Evolutionary conservation across 2,329 filamentous ascomycete genomes (phyloP).

Genomic region (Cercospora janseana): DNA sequence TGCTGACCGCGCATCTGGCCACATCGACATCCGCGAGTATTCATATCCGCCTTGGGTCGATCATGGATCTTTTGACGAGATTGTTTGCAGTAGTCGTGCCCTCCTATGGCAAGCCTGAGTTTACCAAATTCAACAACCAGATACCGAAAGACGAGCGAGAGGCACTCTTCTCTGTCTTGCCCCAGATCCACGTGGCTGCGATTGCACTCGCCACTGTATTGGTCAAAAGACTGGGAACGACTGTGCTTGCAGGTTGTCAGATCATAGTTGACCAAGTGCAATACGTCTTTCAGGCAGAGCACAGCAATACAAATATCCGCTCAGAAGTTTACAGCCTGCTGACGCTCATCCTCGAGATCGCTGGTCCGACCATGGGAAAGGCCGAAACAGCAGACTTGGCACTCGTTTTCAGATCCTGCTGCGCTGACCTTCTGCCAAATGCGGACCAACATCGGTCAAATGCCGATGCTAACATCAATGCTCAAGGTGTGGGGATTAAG

Average conservation of each 20-base stretch:
- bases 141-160: conserved; percentile 79
- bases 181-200: conserved; percentile 70
- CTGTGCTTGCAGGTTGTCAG: conserved; percentile 59
- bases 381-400: conserved; percentile 62
- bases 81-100: conserved; percentile 64
- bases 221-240: conserved; percentile 57
- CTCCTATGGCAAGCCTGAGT: conserved; percentile 43
- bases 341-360: conserved; percentile 56
- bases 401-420: conserved; percentile 65
- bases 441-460: conserved; percentile 36
- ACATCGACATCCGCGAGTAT: conserved; percentile 65
- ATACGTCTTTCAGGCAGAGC: conserved; percentile 64
- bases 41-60: conserved; percentile 62
- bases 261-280: conserved; percentile 68
- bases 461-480: conserved; percentile 7
- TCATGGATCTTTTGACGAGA: conserved; percentile 68
- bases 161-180: conserved; percentile 69
- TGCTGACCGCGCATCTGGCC: conserved; percentile 63
- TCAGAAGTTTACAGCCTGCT: conserved; percentile 60
- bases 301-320: conserved; percentile 55
- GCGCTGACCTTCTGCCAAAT: conserved; percentile 65
- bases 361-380: conserved; percentile 67
- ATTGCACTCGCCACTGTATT: conserved; percentile 62
- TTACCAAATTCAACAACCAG: conserved; percentile 65
- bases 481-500: conserved; percentile 20